Base-by-base conservation (phyloP, 768 basidiomycete genomes). In the Astraeus odoratus region DNA sequence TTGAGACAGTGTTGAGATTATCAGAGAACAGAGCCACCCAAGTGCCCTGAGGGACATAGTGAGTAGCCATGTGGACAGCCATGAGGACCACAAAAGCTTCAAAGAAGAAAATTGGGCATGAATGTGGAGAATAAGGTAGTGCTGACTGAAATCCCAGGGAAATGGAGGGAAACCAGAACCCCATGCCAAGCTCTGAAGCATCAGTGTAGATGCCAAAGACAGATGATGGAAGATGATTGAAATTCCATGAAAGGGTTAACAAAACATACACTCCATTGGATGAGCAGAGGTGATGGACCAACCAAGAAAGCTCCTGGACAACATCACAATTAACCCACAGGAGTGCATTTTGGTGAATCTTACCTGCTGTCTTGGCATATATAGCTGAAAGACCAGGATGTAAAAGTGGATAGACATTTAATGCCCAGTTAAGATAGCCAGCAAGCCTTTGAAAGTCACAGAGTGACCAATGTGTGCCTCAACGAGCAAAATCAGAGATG, bases 381-480 rank as follows among this genome's bases (percentile, higher is more conserved):
- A 72, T 4, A 0, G 52, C 46, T 12, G 44, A 62, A 0, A 76
- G 53, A 0, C 50, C 57, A 0, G 71, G 72, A 0, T 57, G 52
- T 0, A 74, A 52, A 0, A 65, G 46, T 0, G 71, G 71, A 39
- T 54, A 69, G 4, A 64, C 64, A 42, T 73, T 74, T 19, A 3
- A 71, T 46, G n/a, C 42, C 69, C 71, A 74, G 44, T 71, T 73
- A 13, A 67, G 29, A 50, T 59, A 66, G 0, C 72, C 72, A 1
- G 58, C 60, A 1, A 71, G 43, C 0, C 35, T 30, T 40, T 67
- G 66, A n/a, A 59, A 70, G 0, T 66, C 56, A 3, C 50, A 31
- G 4, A 50, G 42, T 26, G 46, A 15, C 7, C 24, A 38, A 0
- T 29, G 31, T 1, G 48, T 39, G 0, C 42, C 43, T 13, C 42